These are phyloP conservation scores for Alternaria atra DNA, from an alignment of 2,329 filamentous ascomycete genomes.

Conservation along the genomic window DNA sequence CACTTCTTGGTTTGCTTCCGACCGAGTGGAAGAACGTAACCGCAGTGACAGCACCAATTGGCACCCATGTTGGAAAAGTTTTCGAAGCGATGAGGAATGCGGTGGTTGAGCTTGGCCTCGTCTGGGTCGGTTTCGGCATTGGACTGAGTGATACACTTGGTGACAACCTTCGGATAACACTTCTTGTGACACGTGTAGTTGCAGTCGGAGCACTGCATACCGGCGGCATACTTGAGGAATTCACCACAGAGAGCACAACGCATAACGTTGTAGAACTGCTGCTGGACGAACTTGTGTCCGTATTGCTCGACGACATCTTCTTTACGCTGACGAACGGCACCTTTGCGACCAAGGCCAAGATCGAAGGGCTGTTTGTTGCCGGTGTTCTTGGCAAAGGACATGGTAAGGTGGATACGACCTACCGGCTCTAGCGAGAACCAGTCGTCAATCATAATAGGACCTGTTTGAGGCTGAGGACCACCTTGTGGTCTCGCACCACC, in stretches of 20 bases:
- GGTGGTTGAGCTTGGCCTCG: constrained; percentile 99
- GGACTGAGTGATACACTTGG: constrained; percentile 99
- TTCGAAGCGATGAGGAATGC: constrained; percentile 96
- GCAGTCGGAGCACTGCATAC: constrained; percentile 99
- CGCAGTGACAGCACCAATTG: constrained; percentile 99
- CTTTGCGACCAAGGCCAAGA: constrained; percentile 90
- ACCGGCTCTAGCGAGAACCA: constrained; percentile 98
- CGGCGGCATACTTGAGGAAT: constrained; percentile 97
- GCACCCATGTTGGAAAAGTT: constrained; percentile 97
- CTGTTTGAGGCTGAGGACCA: constrained; percentile 60
- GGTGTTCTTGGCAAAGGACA: constrained; percentile 92
- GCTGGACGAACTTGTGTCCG: constrained; percentile 97
- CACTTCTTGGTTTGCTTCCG: constrained; percentile 96
- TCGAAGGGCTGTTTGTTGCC: constrained; percentile 85
- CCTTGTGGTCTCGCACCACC: constrained; percentile 52
- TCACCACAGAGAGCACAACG: constrained; percentile 97
- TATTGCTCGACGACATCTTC: constrained; percentile 99
- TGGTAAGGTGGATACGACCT: constrained; percentile 87
- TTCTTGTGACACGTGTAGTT: constrained; percentile 99
- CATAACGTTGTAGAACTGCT: constrained; percentile 99
- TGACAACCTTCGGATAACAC: constrained; percentile 95
- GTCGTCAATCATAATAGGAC: constrained; percentile 75
- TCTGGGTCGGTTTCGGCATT: constrained; percentile 98
- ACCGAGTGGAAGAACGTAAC: constrained; percentile 92
- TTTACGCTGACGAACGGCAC: constrained; percentile 95